Base-by-base conservation (phyloP, 208 protist species). In the Paratrypanosoma confusum region DNA sequence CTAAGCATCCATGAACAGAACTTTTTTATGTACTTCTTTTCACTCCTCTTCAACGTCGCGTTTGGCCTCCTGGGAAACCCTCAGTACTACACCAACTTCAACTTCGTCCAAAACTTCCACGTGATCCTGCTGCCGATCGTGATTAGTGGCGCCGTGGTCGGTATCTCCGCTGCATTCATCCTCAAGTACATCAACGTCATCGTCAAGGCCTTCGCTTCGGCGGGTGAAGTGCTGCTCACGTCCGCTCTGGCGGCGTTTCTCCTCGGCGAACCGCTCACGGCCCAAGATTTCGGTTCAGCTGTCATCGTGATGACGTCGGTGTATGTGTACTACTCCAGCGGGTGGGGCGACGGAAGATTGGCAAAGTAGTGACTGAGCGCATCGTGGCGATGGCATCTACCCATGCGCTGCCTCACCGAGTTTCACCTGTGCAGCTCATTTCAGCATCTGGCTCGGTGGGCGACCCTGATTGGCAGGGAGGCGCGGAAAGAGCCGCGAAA, bases 1-100 rank as follows among this genome's bases (percentile, higher is more conserved):
- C 32, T 80, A 0, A 74, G 65, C n/a, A 81, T 84, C 39, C 69
- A 84, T 39, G 44, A 68, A 26, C 75, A 83, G 50, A 89, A 89
- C 44, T 82, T 89, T 34, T 89, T 84, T 47, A 71, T 84, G 70
- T 84, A 89, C 54, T 64, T 76, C 18, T 84, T 76, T 48, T 57
- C 59, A 39, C 24, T 81, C 27, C 5, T 80, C 38, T 84, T 84
- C 44, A 89, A 89, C 48, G n/a, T 80, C 7, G 16, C 69, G 0
- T 47, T 80, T 24, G 69, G 61, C 34, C 7, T 84, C 1, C 3
- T 81, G 3, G 14, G 57, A 0, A 33, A 63, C 4, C 67, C 66
- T 1, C 29, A 55, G 23, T 41, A 64, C 21, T 57, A 65, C 22
- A n/a, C 41, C 20, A 6, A 17, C 7, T 39, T 10, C n/a, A 21